These are phyloP conservation scores for Eremochloa ophiuroides DNA, from an alignment of 176 grass and related monocot species.

Conservation along the genomic window DNA sequence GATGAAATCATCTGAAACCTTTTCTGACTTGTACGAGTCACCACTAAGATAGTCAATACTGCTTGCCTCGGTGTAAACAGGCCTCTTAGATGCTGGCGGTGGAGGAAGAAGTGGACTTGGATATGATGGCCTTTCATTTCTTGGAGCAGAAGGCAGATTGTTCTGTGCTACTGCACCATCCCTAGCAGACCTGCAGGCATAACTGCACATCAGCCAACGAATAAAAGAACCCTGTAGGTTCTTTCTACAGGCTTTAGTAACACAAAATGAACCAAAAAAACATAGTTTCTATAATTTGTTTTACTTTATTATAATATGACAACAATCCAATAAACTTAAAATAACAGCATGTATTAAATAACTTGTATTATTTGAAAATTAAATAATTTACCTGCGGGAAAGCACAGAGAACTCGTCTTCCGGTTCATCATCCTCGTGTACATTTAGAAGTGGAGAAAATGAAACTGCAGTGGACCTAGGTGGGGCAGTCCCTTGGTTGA, in stretches of 20 bases:
- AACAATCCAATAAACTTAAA: slow-evolving; percentile 6
- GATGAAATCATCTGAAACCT: slow-evolving; percentile 42
- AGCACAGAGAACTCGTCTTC: slow-evolving; percentile 76
- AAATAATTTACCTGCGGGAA: slow-evolving; percentile 59
- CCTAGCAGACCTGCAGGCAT: slow-evolving; percentile 58
- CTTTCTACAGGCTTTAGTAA: background rate
- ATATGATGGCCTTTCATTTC: slow-evolving; percentile 41
- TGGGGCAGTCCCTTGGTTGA: slow-evolving; percentile 43
- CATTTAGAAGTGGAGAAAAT: slow-evolving; percentile 78
- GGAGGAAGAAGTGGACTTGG: slow-evolving; percentile 67
- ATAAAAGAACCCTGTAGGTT: background rate
- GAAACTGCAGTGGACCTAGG: slow-evolving; percentile 38
- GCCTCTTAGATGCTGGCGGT: slow-evolving; percentile 65
- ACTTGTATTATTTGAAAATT: background rate
- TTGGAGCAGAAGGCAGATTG: slow-evolving; percentile 33
- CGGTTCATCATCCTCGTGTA: slow-evolving; percentile 68
- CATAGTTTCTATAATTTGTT: background rate
- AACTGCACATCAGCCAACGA: slow-evolving; percentile 21
- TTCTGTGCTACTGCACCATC: slow-evolving; percentile 53
- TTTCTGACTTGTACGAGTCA: slow-evolving; percentile 54
- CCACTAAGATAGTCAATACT: slow-evolving; percentile 63
- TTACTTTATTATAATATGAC: background rate
- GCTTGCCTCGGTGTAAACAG: slow-evolving; percentile 44
- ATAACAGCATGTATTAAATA: slow-evolving; percentile 13
- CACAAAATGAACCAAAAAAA: background rate